Base-by-base conservation (phyloP, 306 rosid species). In the Cicer yamashitae region DNA sequence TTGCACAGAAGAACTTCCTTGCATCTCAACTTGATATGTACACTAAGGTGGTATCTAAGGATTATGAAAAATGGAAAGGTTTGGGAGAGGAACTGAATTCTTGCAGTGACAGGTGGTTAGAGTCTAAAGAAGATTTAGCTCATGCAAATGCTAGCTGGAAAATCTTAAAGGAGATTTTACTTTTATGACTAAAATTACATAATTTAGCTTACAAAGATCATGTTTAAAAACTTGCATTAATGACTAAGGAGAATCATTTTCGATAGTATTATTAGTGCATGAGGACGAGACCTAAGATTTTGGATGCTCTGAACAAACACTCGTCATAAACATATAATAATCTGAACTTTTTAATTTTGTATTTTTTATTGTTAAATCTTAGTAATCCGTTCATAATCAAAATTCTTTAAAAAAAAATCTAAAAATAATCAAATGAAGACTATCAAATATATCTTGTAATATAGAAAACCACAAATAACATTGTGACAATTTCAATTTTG, bases 101-200 rank as follows among this genome's bases (percentile, higher is more conserved):
- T 22, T 25, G 40, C 64, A 58, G 41, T 11, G 64, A 25, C 25
- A 25, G 41, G 14, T 58, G 39, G 64, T 37, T 58, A 58, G 22
- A 58, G 64, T 58, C 64, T 18, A 58, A 30, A 40, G 64, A 58
- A 10, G 41, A 58, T 58, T 58, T 58, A 58, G 64, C 40, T 58
- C 64, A 20, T 58, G 64, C 64, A 58, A 30, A 58, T 58, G 64
- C 41, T 6, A 58, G 41, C n/a, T 58, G 64, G 64, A 58, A 58
- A 14, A 25, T 58, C 41, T 58, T 58, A 37, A 58, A 58, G 64
- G 64, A 58, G 64, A 58, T 25, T 58, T 58, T 58, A 25, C 15
- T 37, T 30, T 10, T 58, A 58, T 58, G 30, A 30, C 7, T 58
- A 9, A 58, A 25, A 58, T 54, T 12, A 14, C 25, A 14, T 52